phyloP scores from a whole-genome alignment of 768 basidiomycete genomes.

The Vararia minispora region DNA sequence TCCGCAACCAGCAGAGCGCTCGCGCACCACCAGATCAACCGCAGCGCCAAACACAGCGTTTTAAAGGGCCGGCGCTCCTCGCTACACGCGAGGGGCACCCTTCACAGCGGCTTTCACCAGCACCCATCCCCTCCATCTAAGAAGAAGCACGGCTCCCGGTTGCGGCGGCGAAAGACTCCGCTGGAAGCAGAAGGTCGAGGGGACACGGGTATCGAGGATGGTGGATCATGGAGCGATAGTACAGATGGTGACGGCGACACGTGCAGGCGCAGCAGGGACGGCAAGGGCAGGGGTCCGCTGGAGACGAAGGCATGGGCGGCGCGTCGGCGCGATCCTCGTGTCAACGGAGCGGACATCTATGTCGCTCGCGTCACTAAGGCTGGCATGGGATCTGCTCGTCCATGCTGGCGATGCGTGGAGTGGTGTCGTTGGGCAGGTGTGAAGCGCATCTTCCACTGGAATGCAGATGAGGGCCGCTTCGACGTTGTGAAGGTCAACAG shows the following conservation, averaged over 20 bases:
- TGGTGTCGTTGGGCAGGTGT: slow-evolving; percentile 51
- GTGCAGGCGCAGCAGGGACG: not conserved
- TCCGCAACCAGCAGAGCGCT: slow-evolving; percentile 34
- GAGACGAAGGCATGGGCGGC: slow-evolving; percentile 22
- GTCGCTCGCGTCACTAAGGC: slow-evolving; percentile 38
- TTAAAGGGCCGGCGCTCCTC: slow-evolving; percentile 13
- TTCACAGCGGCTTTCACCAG: slow-evolving; percentile 4
- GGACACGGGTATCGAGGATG: no score
- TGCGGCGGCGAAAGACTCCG: no score
- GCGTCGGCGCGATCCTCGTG: slow-evolving; percentile 27
- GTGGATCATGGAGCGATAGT: no score
- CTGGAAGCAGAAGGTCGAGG: no score
- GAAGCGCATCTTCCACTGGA: slow-evolving; percentile 45
- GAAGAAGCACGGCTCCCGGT: no score
- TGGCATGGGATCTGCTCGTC: slow-evolving; percentile 39
- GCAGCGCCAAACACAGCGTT: slow-evolving; percentile 11
- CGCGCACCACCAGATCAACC: slow-evolving; percentile 15
- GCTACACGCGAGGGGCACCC: slow-evolving; percentile 12
- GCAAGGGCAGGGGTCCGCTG: not conserved
- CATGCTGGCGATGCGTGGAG: slow-evolving; percentile 45
- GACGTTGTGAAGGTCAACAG: slow-evolving; percentile 37
- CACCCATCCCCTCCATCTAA: no score
- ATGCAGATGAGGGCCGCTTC: slow-evolving; percentile 24
- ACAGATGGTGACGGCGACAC: not conserved
- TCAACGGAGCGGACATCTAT: slow-evolving; percentile 44